Evolutionary conservation across 1,284 basidiomycete genomes (phyloP), one percentile per base, ranked within the genome.

Genomic region (Trichosporon faecale): DNA sequence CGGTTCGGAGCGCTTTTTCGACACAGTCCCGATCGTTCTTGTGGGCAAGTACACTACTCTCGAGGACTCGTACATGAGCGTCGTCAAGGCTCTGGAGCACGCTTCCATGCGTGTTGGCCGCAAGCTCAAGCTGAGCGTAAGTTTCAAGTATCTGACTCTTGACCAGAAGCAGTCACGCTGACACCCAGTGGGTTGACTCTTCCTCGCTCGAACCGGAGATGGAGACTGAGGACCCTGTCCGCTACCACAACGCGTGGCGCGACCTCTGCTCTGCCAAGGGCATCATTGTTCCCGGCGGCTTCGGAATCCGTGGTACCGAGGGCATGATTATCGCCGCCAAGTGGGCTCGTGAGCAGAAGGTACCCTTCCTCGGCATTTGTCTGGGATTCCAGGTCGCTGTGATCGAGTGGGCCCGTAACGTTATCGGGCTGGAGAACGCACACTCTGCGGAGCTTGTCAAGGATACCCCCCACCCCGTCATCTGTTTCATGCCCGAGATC

Each of bases 401-500:
- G 9, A 87, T 98, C 71, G 96, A 99, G 83, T 99, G 92, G 90
- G 93, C 93, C 9, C 87, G 96, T 49, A 91, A 93, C 80, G 90
- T 98, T 6, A 88, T 94, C 75, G 89, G 88, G 29, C 85, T 96
- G 67, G 78, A 87, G 49, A 87, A 89, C 66, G 94, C 95, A n/a
- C 91, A 90, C 70, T 98, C 95, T 1, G 85, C 89, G 29, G 96
- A 99, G 84, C 92, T 99, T 75, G 85, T 88, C 60, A 84, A 86
- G 37, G 76, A 82, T 16, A 85, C 86, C 25, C 78, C 84, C 21
- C 86, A 93, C 74, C 92, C 92, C 0, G 88, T 95, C 69, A 88
- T 99, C 83, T 89, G 98, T 76, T 99, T 96, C 88, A 99, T 99
- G 96, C 96, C 96, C 33, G 96, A 99, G 83, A 93, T 99, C 76